Base-by-base conservation (phyloP, 2,329 filamentous ascomycete species). In the Phaeosphaeria sp. region DNA sequence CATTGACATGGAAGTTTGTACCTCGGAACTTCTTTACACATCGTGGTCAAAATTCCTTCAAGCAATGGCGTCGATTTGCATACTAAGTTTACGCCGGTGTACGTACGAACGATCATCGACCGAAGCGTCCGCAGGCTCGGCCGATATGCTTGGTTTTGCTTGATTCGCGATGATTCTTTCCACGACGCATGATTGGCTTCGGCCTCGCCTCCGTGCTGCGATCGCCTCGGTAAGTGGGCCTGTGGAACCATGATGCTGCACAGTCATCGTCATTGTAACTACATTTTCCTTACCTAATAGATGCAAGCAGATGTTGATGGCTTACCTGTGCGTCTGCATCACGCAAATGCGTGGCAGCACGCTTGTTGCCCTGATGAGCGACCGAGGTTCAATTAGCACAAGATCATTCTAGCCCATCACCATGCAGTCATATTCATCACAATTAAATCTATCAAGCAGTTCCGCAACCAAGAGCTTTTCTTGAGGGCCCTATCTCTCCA, bases 211-310 rank as follows among this genome's bases (percentile, higher is more conserved):
- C 30, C 30, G 30, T 3, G 30, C 3, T 36, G 11, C 6, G 42
- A 44, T 44, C 33, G 39, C 58, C 55, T 55, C 56, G 58, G 58
- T 49, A 58, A 49, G 55, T 60, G 58, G 58, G 51, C 20, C 20
- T 24, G 22, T 40, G 7, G 42, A 20, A 44, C 42, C 42, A 21
- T 15, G n/a, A 44, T 21, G 42, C 42, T 44, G 7, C 18, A 44
- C 18, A 22, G 20, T 43, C 24, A 24, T 44, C 49, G 44, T 42
- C 33, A 44, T 51, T 9, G 54, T 33, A 11, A 22, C 43, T 22
- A 33, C n/a, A 13, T 21, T 9, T 13, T 21, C 18, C 51, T 25
- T 27, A 36, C 30, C 11, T 46, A 18, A 21, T 45, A 33, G 24
- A 22, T 25, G 51, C 47, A 9, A 44, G 18, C 18, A 21, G 15